Evolutionary conservation across 768 basidiomycete species (phyloP).

Genomic region (Auriscalpium orientale): DNA sequence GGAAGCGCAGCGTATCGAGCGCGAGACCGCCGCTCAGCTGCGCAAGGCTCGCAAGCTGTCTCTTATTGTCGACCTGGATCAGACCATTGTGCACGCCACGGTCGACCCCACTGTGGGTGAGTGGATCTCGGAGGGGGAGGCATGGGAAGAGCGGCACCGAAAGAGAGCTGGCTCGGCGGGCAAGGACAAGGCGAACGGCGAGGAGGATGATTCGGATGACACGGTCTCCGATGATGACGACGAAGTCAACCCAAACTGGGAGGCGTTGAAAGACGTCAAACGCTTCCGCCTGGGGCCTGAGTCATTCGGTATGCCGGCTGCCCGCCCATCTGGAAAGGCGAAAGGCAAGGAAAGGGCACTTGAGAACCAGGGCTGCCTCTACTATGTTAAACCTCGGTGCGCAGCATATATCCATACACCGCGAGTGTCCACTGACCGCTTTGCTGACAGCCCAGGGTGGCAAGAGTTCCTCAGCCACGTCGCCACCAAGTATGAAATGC

Average conservation of each 20-base stretch:
- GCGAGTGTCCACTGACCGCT: slow-evolving; percentile 8
- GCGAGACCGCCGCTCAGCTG: slow-evolving; percentile 73
- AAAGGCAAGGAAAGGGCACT: slow-evolving; percentile 60
- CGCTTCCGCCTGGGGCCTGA: slow-evolving; percentile 87
- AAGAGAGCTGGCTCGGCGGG: slow-evolving; percentile 24
- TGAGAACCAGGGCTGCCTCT: slow-evolving; percentile 82
- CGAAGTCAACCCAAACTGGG: slow-evolving; percentile 87
- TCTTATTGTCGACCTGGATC: slow-evolving; percentile 97
- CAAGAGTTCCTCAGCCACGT: slow-evolving; percentile 65
- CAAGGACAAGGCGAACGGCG: slow-evolving; percentile 19
- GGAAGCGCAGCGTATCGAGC: slow-evolving; percentile 86
- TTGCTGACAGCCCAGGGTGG: slow-evolving; percentile 63
- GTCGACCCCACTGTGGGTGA: slow-evolving; percentile 98
- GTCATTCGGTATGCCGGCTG: slow-evolving; percentile 39
- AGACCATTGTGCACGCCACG: slow-evolving; percentile 97
- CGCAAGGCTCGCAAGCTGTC: slow-evolving; percentile 73
- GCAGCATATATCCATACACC: slow-evolving; percentile 18
- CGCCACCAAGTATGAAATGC: slow-evolving; percentile 89
- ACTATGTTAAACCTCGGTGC: slow-evolving; percentile 96
- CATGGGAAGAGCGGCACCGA: slow-evolving; percentile 61
- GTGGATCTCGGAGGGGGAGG: slow-evolving; percentile 85
- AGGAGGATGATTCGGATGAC: slow-evolving; percentile 30
- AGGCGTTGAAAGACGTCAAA: slow-evolving; percentile 83
- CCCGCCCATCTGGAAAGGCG: slow-evolving; percentile 29
- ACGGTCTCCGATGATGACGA: slow-evolving; percentile 24